Evolutionary conservation across 768 basidiomycete genomes (phyloP).

Genomic region (Hericium alpestre): DNA sequence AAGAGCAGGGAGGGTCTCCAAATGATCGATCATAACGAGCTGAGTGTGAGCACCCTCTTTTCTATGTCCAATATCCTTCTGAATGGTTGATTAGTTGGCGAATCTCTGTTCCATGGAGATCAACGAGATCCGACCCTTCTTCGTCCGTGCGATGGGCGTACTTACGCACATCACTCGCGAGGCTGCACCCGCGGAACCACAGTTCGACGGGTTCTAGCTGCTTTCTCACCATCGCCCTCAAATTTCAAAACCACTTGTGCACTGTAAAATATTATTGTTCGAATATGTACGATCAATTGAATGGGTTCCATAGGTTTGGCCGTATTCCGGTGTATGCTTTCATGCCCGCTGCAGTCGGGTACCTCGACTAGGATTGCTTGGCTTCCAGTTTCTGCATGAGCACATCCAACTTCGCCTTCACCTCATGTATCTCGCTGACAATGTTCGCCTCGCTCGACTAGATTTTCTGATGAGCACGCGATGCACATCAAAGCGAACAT

Average conservation of each 20-base stretch:
- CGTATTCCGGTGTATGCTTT: too few relatives aligned
- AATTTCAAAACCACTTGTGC: too few relatives aligned
- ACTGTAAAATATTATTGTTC: background rate
- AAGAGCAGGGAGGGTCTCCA: conserved; percentile 83
- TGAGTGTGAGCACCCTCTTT: conserved; percentile 44
- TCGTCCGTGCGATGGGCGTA: conserved; percentile 70
- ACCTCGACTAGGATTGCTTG: background rate
- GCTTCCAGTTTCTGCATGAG: conserved; percentile 27
- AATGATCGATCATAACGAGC: conserved; percentile 70
- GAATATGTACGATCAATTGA: too few relatives aligned
- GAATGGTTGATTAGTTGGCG: conserved; percentile 45
- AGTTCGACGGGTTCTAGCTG: too few relatives aligned
- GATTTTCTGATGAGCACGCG: background rate
- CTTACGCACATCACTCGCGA: conserved; percentile 43
- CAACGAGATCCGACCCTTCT: conserved; percentile 87
- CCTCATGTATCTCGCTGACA: conserved; percentile 47
- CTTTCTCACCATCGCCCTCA: too few relatives aligned
- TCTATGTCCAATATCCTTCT: background rate
- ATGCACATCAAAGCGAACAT: background rate
- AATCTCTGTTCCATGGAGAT: conserved; percentile 87
- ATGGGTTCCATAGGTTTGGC: too few relatives aligned
- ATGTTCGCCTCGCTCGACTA: conserved; percentile 67
- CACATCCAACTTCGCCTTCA: conserved; percentile 35
- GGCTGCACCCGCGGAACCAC: conserved; percentile 2
- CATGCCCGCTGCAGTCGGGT: too few relatives aligned